Base-by-base conservation (phyloP, 1,284 basidiomycete genomes). In the Moesziomyces globuligerus region DNA sequence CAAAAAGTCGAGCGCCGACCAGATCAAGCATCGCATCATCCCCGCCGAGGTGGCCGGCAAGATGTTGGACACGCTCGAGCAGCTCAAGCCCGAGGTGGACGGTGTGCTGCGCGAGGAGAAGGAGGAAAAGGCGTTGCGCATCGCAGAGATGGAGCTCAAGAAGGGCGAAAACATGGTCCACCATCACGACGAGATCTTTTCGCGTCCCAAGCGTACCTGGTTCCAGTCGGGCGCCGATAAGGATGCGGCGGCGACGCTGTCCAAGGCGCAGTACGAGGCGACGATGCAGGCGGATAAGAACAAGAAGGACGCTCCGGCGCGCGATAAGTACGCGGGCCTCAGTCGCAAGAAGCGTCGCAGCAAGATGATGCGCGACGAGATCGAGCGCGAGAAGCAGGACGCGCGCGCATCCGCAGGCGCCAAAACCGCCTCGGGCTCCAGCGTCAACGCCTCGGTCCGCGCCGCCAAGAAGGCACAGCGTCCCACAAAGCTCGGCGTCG, bases 131-230 rank as follows among this genome's bases (percentile, higher is more conserved):
- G 88, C 91, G 2, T 34, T 82, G 21, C 61, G 74, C 2, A 60
- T 69, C 82, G 94, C 93, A 3, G 96, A 99, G 83, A 97, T 98
- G 93, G 92, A 98, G 83, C 80, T 98, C 20, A 90, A 87, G 74
- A 98, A 98, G 84, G 92, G 94, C 34, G 89, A 96, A 83, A 99
- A 99, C 82, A 89, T 98, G 87, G 89, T 98, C 51, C 90, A 94
- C 81, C 93, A 98, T 78, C 88, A 92, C 82, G 88, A 88, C n/a
- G 96, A 98, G 84, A 98, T 99, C 76, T 92, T 90, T 83, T 89
- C 91, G 29, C 87, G 95, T 47, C 96, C 96, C 8, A 93, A 93
- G 24, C 86, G 95, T 68, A 97, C 94, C 13, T 99, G 96, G 96
- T 99, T 99, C 88, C 95, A 98, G 84, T 89, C 87, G 23, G 87